A percentile compares a stretch with the other conserved stretches of the same genome.
phyloP scores from a whole-genome alignment of 345 rosid species.

The Populus ilicifolia region DNA sequence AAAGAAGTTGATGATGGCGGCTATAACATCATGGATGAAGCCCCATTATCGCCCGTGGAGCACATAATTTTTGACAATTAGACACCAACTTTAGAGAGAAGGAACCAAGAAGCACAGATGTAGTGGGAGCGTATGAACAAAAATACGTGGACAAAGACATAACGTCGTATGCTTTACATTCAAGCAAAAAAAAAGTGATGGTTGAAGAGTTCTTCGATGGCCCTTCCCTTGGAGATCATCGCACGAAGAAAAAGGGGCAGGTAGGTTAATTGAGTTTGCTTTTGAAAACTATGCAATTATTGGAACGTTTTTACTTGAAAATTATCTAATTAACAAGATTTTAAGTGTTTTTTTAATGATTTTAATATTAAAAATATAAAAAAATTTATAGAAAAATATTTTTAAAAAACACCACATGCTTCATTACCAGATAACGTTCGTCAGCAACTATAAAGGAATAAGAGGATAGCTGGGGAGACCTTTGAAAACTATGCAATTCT shows the following conservation, averaged over 20 bases:
- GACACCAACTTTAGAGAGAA: neutral
- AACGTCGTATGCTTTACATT: neutral
- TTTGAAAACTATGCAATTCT: conserved; percentile 18
- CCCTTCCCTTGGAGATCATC: neutral
- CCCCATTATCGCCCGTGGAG: neutral
- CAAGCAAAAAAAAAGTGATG: neutral
- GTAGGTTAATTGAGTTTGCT: neutral
- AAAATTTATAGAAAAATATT: too few relatives aligned
- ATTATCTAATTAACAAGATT: too few relatives aligned
- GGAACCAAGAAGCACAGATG: neutral
- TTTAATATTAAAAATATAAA: too few relatives aligned
- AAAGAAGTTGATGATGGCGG: neutral
- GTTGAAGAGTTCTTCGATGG: conserved; percentile 3
- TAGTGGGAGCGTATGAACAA: neutral
- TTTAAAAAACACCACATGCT: too few relatives aligned
- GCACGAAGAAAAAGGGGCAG: neutral
- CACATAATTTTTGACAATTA: conserved; percentile 4
- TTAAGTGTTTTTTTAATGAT: too few relatives aligned
- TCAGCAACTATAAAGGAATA: too few relatives aligned
- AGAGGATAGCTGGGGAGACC: neutral
- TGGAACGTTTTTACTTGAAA: too few relatives aligned
- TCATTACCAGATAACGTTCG: too few relatives aligned
- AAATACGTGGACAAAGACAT: neutral
- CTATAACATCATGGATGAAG: neutral
- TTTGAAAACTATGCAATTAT: conserved; percentile 17